phyloP scores from a whole-genome alignment of 1,284 basidiomycete genomes.

The Anthracocystis setariae region DNA sequence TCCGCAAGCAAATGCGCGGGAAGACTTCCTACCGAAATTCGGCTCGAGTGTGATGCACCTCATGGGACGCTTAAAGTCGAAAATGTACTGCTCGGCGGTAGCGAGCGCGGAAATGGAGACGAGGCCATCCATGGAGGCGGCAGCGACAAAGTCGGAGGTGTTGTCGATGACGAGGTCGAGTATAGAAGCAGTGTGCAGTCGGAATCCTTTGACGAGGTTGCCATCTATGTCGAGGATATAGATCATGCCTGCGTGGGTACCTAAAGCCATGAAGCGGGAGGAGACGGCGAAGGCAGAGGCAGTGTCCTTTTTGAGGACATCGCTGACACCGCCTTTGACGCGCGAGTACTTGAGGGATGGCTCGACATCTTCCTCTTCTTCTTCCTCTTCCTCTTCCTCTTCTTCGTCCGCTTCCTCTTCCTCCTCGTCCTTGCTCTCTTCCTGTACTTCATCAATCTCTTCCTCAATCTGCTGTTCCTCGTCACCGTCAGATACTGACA shows the following conservation, averaged over 20 bases:
- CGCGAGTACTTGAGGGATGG: conserved; percentile 86
- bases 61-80: conserved; percentile 93
- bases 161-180: conserved; percentile 85
- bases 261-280: conserved; percentile 75
- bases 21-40: conserved; percentile 81
- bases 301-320: conserved; percentile 85
- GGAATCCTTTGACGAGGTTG: conserved; percentile 86
- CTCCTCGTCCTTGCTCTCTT: neutral
- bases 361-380: conserved; percentile 51
- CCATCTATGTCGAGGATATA: conserved; percentile 85
- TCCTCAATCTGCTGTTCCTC: neutral
- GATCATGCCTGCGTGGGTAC: conserved; percentile 90
- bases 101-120: conserved; percentile 87
- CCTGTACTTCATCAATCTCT: neutral
- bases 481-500: no score
- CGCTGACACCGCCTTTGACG: conserved; percentile 78
- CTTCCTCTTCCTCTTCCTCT: conserved; percentile 31
- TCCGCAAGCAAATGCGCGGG: conserved; percentile 89
- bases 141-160: conserved; percentile 88
- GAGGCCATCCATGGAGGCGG: conserved; percentile 93
- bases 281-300: conserved; percentile 73
- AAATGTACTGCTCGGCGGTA: conserved; percentile 81
- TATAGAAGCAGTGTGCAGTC: conserved; percentile 90
- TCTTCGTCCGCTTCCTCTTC: conserved; percentile 19
- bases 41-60: conserved; percentile 90